phyloP scores from a whole-genome alignment of 2,329 filamentous ascomycete species.

The Fusarium abutilonis region DNA sequence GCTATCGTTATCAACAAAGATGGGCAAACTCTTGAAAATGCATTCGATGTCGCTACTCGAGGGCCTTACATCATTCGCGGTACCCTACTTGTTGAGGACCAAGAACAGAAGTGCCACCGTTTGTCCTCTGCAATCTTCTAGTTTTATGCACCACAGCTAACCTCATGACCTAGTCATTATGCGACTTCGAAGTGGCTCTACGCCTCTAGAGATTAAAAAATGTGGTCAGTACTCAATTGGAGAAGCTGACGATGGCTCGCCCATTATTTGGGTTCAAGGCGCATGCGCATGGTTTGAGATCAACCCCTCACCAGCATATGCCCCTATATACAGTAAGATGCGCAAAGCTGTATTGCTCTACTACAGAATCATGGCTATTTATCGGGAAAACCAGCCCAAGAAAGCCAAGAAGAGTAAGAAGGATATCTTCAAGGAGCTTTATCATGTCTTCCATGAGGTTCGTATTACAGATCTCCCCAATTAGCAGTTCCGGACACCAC shows the following conservation, averaged over 20 bases:
- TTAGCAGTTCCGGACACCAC: not conserved
- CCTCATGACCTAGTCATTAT: conserved; percentile 46
- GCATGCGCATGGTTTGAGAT: conserved; percentile 75
- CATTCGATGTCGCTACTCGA: conserved; percentile 67
- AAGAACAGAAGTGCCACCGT: conserved; percentile 51
- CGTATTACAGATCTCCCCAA: not conserved
- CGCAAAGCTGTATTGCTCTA: conserved; percentile 71
- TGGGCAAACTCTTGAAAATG: conserved; percentile 65
- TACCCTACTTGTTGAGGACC: conserved; percentile 62
- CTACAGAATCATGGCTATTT: conserved; percentile 69
- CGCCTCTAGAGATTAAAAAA: conserved; percentile 64
- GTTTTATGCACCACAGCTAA: conserved; percentile 22
- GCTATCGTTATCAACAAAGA: conserved; percentile 67
- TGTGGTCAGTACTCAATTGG: conserved; percentile 64
- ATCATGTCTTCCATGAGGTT: conserved; percentile 49
- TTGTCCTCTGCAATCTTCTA: conserved; percentile 35
- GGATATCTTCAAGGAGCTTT: conserved; percentile 46
- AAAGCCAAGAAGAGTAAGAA: conserved; percentile 45
- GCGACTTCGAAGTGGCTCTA: conserved; percentile 43
- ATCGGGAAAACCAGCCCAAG: conserved; percentile 52
- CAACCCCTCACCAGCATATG: conserved; percentile 66
- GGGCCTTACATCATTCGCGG: conserved; percentile 72
- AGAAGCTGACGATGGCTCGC: conserved; percentile 58
- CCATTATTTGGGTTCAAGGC: conserved; percentile 69
- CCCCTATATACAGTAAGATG: conserved; percentile 66